Conservation (phyloP, 306 rosid genomes). For the Casuarina cunninghamiana region DNA sequence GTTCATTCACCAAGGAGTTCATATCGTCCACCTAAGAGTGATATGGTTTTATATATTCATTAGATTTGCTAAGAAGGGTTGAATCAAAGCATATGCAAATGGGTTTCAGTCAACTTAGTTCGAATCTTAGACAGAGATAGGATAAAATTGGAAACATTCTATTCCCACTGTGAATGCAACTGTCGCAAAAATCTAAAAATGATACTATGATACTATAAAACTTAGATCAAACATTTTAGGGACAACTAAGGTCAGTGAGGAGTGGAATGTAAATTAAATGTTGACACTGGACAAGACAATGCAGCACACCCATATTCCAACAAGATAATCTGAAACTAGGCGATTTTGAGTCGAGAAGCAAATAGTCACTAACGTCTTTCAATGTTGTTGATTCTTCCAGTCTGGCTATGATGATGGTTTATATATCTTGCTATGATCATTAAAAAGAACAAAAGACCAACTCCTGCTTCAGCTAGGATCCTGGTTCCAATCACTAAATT, state of each 20-base stretch:
- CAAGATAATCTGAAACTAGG: not conserved
- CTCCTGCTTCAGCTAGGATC: not conserved
- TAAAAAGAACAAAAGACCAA: not conserved
- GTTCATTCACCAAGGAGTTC: slow-evolving; percentile 75
- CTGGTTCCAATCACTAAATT: not conserved
- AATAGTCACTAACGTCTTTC: not conserved
- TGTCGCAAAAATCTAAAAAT: slow-evolving; percentile 11
- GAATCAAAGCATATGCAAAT: slow-evolving; percentile 8
- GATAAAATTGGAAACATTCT: slow-evolving; percentile 2
- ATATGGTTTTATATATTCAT: slow-evolving; percentile 25
- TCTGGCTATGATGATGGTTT: not conserved
- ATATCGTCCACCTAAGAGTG: slow-evolving; percentile 75
- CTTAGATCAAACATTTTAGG: not conserved
- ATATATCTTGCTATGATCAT: not conserved
- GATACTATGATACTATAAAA: not conserved
- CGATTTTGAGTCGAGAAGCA: not conserved
- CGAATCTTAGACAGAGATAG: not conserved
- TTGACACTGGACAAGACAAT: not conserved
- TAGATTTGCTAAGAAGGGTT: slow-evolving; percentile 18
- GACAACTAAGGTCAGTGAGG: not conserved
- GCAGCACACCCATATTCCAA: not conserved
- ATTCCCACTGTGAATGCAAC: slow-evolving; percentile 14
- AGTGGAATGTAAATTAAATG: not conserved
- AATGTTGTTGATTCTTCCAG: not conserved
- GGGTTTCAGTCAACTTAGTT: slow-evolving; percentile 1